Conservation (phyloP, 805 yeast species). For the Metschnikowia continentalis region DNA sequence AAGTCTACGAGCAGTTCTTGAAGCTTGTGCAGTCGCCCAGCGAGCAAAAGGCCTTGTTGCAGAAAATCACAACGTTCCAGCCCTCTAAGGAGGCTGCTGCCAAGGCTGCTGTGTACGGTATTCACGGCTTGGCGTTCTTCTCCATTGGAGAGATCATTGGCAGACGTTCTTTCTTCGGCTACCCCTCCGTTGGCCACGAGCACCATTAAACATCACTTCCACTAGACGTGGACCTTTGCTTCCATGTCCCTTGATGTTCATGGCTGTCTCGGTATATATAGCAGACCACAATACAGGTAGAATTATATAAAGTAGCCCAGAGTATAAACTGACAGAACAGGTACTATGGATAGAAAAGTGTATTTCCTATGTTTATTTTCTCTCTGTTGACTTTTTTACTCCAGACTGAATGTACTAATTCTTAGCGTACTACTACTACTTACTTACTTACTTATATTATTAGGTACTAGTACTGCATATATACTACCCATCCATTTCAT, state of each 20-base stretch:
- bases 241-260: not conserved
- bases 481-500: too few species aligned
- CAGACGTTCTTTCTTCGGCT: constrained; percentile 90
- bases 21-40: constrained; percentile 34
- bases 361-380: too few species aligned
- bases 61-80: constrained; percentile 42
- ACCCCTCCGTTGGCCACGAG: constrained; percentile 59
- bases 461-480: too few species aligned
- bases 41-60: constrained; percentile 58
- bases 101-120: constrained; percentile 67
- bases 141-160: constrained; percentile 95
- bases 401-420: too few species aligned
- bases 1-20: constrained; percentile 53
- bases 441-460: too few species aligned
- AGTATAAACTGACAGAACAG: too few species aligned
- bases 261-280: not conserved
- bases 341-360: too few species aligned
- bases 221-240: constrained; percentile 13
- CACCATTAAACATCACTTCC: constrained; percentile 8
- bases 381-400: too few species aligned
- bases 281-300: not conserved
- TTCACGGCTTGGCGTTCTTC: constrained; percentile 87
- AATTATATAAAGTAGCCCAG: not conserved
- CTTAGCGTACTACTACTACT: too few species aligned
- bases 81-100: constrained; percentile 53